Evolutionary conservation across 78 protist species (phyloP), one percentile per base, ranked within the genome.

Genomic region (Emiliania huxleyi): DNA sequence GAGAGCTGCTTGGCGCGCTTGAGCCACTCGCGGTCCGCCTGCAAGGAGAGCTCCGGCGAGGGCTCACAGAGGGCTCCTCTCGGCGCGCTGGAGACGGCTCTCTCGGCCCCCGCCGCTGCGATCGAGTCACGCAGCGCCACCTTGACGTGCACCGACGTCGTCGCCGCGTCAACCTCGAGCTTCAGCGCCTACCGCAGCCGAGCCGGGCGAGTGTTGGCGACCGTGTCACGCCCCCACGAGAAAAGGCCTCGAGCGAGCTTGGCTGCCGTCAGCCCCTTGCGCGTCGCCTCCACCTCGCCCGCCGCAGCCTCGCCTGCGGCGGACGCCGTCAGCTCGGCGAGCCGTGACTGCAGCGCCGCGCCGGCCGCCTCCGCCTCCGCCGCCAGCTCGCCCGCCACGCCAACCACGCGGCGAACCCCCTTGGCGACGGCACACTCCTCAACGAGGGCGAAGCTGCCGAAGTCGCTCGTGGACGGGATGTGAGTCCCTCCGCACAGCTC

Each of bases 401-500:
- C 96, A 35, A 95, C 93, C 38, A 98, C n/a, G 33, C 99, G 97
- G 33, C 99, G 92, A 0, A 97, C 90, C 71, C 99, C 99, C 93
- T 96, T 96, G n/a, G 96, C 95, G 1, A 98, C 46, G 56, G 96
- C 97, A 62, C 93, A 97, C 94, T 98, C 99, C n/a, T 90, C 29
- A 49, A 97, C 33, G 46, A 98, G 90, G 88, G 94, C 94, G 44
- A 97, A 98, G 75, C 19, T 55, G n/a, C 52, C 91, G 18, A 97
- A 96, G 40, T 96, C 97, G 44, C 92, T 85, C 18, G 98, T 87
- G 75, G 55, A 75, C 73, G 44, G 15, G 33, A 98, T 8, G 91
- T 98, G 99, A 37, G 97, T 98, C 89, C 98, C 98, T 48, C 98
- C 98, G 95, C 98, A 97, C 87, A 97, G 94, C 93, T 98, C 98